Evolutionary conservation across 148 eudicot species (phyloP).

Genomic region (Fagopyrum homotropicum): DNA sequence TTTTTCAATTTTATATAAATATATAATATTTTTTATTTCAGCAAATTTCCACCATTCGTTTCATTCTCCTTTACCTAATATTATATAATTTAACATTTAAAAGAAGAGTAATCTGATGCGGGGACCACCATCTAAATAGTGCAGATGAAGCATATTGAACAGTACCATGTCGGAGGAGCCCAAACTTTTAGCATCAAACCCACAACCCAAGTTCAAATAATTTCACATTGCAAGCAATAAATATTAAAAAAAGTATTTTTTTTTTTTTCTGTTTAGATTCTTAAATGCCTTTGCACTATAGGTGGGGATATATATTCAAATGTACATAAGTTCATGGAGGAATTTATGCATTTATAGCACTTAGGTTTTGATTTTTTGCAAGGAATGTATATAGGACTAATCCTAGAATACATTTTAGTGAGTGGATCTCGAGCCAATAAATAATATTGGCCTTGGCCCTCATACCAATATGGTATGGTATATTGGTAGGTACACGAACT

Average conservation of each 20-base stretch:
- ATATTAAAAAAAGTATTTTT: not conserved
- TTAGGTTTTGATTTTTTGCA: not conserved
- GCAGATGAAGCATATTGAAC: conserved; percentile 23
- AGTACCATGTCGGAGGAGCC: conserved; percentile 42
- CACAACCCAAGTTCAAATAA: not conserved
- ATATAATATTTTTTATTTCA: not conserved
- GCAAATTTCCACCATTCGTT: not conserved
- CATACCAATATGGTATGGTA: not conserved
- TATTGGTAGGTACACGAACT: not conserved
- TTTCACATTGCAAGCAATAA: not conserved
- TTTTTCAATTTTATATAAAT: too few relatives aligned
- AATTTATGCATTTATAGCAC: not conserved
- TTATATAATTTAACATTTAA: not conserved
- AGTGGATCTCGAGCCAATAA: conserved; percentile 16
- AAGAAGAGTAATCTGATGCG: not conserved
- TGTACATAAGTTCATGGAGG: not conserved
- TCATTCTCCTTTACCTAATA: not conserved
- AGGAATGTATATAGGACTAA: not conserved
- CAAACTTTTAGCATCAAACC: conserved; percentile 17
- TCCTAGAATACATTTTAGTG: not conserved
- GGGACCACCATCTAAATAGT: not conserved
- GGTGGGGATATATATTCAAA: not conserved
- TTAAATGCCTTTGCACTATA: not conserved
- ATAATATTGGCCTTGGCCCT: not conserved
- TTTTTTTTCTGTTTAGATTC: conserved; percentile 1